Base-by-base conservation (phyloP, 352 stramenopile species). In the Phytophthora cactorum region DNA sequence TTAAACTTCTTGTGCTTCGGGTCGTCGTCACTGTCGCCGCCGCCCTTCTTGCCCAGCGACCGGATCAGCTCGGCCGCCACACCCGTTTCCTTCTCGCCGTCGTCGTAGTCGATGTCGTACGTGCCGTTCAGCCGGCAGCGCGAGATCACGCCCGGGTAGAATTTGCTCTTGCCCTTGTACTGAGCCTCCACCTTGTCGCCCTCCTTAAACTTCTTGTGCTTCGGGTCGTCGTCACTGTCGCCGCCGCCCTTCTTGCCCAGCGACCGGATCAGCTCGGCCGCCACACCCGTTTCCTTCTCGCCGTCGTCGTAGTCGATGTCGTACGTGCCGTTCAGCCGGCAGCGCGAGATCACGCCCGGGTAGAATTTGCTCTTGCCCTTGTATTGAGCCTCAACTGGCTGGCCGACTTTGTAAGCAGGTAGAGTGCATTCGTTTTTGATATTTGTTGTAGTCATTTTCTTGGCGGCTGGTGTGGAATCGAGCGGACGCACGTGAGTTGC, bases 251-350 rank as follows among this genome's bases (percentile, higher is more conserved):
- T 69, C 62, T 59, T 69, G 62, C 27, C 62, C 22, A 64, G 6
- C 51, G 32, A 58, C 46, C 59, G 63, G 53, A 88, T 88, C 14
- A 86, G 58, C 34, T 82, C 64, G 38, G 63, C 59, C 12, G 70
- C 63, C n/a, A 91, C 75, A 67, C 75, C 61, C n/a, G 62, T 86
- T 43, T 91, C 84, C 41, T 77, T 78, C 39, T 93, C 85, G 17
- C 89, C 87, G 51, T 97, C 88, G 38, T 96, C 82, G 63, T 93
- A 95, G 52, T 86, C 71, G 44, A 95, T 86, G 58, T 90, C 80
- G 60, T 86, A 95, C 9, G 84, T 95, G 41, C 84, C 85, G 56
- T 95, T 84, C 45, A 75, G 57, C 36, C 84, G 73, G 29, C 65
- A 86, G 36, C 71, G 66, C 0, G 71, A 72, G 50, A 97, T 90